phyloP scores from a whole-genome alignment of 352 stramenopile species.

The Phytophthora europaea region DNA sequence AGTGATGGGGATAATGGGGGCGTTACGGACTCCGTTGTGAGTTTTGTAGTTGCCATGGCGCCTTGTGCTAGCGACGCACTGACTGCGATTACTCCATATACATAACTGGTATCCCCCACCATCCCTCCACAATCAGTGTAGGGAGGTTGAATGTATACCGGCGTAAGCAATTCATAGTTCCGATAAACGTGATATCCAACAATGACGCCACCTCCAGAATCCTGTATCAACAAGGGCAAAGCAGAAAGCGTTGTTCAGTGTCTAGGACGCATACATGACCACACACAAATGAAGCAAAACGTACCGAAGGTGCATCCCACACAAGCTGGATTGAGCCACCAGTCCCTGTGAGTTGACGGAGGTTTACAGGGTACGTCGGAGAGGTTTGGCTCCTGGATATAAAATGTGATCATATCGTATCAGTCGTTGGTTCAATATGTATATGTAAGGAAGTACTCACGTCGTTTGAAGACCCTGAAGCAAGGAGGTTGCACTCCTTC shows the following conservation, averaged over 20 bases:
- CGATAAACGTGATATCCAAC: conserved; percentile 71
- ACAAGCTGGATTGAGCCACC: conserved; percentile 54
- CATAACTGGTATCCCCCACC: conserved; percentile 43
- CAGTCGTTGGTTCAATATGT: neutral
- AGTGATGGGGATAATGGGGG: conserved; percentile 39
- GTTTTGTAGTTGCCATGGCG: conserved; percentile 32
- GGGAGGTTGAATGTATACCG: conserved; percentile 39
- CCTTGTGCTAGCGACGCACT: conserved; percentile 50
- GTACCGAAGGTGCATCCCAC: conserved; percentile 59
- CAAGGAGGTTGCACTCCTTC: conserved; percentile 40
- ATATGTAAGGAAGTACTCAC: conserved; percentile 29
- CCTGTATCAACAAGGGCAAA: conserved; percentile 24
- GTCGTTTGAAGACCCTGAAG: conserved; percentile 47
- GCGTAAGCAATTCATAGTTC: conserved; percentile 54
- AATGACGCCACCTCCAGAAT: conserved; percentile 48
- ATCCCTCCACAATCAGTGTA: conserved; percentile 62
- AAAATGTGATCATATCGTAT: neutral
- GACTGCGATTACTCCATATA: conserved; percentile 60
- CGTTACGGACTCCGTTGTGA: conserved; percentile 44
- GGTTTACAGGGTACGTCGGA: conserved; percentile 41
- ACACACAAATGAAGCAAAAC: neutral
- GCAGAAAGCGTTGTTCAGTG: neutral
- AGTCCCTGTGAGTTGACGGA: conserved; percentile 40
- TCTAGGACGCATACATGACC: neutral
- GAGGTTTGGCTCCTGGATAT: conserved; percentile 43